phyloP scores from a whole-genome alignment of 495 filamentous ascomycete genomes.

The Elasticomyces elasticus region DNA sequence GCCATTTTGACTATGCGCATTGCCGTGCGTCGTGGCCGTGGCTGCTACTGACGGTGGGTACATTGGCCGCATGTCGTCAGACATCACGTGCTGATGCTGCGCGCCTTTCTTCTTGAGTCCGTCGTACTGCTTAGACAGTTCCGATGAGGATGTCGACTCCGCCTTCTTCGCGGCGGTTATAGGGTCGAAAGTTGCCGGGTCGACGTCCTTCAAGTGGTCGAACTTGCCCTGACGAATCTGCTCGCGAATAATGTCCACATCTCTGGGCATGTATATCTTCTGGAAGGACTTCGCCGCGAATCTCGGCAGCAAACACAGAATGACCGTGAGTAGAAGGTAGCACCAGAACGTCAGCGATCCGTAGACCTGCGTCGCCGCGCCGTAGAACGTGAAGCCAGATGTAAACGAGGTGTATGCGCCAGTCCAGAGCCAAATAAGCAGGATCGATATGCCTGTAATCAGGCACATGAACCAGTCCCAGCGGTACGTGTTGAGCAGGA shows the following conservation, averaged over 20 bases:
- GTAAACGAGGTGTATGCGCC: slow-evolving; percentile 72
- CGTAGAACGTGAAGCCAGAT: slow-evolving; percentile 62
- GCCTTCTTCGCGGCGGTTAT: slow-evolving; percentile 27
- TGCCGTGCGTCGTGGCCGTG: slow-evolving; percentile 57
- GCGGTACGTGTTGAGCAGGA: slow-evolving; percentile 88
- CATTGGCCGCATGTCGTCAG: slow-evolving; percentile 79
- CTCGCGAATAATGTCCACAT: slow-evolving; percentile 94
- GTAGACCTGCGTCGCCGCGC: slow-evolving; percentile 68
- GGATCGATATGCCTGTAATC: slow-evolving; percentile 66
- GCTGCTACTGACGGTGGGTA: slow-evolving; percentile 77
- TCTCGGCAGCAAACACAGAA: slow-evolving; percentile 73
- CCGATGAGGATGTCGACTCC: slow-evolving; percentile 48
- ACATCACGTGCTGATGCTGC: slow-evolving; percentile 46
- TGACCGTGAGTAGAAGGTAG: slow-evolving; percentile 59
- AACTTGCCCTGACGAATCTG: slow-evolving; percentile 75
- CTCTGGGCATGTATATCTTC: slow-evolving; percentile 84
- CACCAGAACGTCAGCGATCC: slow-evolving; percentile 78
- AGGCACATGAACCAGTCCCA: slow-evolving; percentile 95
- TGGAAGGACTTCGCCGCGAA: slow-evolving; percentile 77
- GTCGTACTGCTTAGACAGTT: slow-evolving; percentile 43
- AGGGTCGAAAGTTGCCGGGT: slow-evolving; percentile 33
- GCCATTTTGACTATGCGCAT: slow-evolving; percentile 76
- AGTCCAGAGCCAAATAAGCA: slow-evolving; percentile 95
- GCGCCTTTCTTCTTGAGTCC: background rate
- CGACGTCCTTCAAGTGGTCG: slow-evolving; percentile 51